A percentile compares a stretch with the other conserved stretches of the same genome.
Evolutionary conservation across 805 yeast species (phyloP).

Genomic region (Clavispora santaluciae): DNA sequence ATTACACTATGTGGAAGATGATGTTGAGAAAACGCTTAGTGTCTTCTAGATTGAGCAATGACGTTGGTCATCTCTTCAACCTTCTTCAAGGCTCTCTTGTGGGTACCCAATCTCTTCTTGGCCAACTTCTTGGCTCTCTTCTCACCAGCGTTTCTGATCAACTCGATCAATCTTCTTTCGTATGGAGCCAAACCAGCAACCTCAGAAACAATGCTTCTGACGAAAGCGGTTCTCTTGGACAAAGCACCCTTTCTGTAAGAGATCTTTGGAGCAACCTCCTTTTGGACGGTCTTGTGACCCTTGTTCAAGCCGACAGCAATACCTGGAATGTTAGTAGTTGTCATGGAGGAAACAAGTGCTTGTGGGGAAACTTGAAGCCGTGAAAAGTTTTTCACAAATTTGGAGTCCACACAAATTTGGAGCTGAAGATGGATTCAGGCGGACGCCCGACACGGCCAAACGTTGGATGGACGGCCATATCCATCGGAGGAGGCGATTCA

Average conservation of each 20-base stretch:
- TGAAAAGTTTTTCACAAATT: background rate
- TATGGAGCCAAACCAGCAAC: conserved; percentile 99
- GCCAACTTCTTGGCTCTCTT: conserved; percentile 99
- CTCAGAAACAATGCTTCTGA: conserved; percentile 92
- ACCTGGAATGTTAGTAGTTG: conserved; percentile 42
- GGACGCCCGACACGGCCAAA: too few species aligned
- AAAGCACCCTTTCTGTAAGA: conserved; percentile 96
- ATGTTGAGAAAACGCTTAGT: conserved; percentile 40
- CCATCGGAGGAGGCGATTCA: too few species aligned
- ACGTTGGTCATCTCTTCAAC: conserved; percentile 96
- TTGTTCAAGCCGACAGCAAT: conserved; percentile 98
- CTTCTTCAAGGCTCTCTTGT: conserved; percentile 99
- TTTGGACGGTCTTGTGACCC: conserved; percentile 95
- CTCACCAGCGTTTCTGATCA: conserved; percentile 99
- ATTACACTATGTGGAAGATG: conserved; percentile 12
- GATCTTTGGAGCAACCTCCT: conserved; percentile 61
- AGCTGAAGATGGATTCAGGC: background rate
- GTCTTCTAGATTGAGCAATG: conserved; percentile 97
- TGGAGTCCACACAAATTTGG: background rate
- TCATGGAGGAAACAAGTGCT: background rate
- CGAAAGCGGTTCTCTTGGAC: conserved; percentile 94
- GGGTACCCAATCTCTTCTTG: conserved; percentile 99
- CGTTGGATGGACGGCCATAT: too few species aligned
- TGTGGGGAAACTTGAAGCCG: background rate
- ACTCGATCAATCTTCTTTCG: conserved; percentile 98